Percentiles rank a stretch among this genome's conserved stretches.
Evolutionary conservation across 345 rosid genomes (phyloP).

Genomic region (Eucalyptus polybractea): DNA sequence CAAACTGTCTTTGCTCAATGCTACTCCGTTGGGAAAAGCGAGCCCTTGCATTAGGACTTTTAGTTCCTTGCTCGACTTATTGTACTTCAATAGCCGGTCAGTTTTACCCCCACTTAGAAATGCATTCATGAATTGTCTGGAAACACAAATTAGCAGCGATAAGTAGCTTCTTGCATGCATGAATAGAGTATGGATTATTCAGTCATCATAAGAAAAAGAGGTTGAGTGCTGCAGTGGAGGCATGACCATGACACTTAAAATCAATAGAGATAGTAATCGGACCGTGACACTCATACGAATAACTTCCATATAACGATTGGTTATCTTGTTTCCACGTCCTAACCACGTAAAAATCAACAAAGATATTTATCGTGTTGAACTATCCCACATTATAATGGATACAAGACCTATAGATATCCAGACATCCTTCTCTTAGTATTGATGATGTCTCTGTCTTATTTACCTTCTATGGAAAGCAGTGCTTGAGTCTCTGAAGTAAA

Average conservation of each 20-base stretch:
- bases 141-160: neutral
- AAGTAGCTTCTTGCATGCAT: neutral
- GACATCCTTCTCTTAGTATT: neutral
- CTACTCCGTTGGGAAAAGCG: constrained; percentile 61
- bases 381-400: neutral
- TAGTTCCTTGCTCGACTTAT: constrained; percentile 34
- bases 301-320: neutral
- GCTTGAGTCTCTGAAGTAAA: constrained; percentile 70
- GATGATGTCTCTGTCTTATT: neutral
- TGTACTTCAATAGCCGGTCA: constrained; percentile 48
- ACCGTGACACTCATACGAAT: neutral
- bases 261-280: neutral
- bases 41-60: constrained; percentile 27
- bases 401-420: neutral
- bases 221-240: neutral
- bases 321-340: neutral
- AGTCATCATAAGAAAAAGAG: neutral
- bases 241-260: neutral
- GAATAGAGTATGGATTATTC: neutral
- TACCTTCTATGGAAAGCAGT: constrained; percentile 51
- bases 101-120: constrained; percentile 33
- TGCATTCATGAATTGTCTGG: constrained; percentile 38
- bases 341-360: neutral
- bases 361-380: neutral
- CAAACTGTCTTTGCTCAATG: constrained; percentile 50